Evolutionary conservation across 345 rosid species (phyloP), one percentile per base, ranked within the genome.

Genomic region (Eucalyptus regnans): DNA sequence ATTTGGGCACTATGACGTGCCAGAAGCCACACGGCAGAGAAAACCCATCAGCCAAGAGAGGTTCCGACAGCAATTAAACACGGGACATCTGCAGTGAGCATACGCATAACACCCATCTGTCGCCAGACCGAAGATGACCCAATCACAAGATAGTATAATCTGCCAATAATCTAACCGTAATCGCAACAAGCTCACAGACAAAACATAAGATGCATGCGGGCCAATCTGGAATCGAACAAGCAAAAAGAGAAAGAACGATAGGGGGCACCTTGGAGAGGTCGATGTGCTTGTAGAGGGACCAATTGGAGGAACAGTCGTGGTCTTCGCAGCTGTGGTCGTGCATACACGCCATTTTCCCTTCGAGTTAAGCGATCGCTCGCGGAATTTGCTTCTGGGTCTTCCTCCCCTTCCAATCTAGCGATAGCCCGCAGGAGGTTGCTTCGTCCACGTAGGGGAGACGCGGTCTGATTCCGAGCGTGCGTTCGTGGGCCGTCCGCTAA

Each of bases 201-300:
- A 71, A 37, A 71, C 12, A 71, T 11, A 37, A 71, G 25, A 71
- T 37, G 6, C 16, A 33, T 8, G 43, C 43, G 18, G 80, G 43
- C 46, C 81, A 37, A 71, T 18, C 81, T 37, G 81, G 27, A n/a
- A 60, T 51, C 58, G 3, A 22, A 29, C 56, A 37, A 48, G 27
- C 29, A 29, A 1, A 58, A 62, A 29, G 86, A 23, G 50, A 60
- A 58, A 86, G n/a, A 64, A 76, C 83, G 83, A 58, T 50, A 58
- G 88, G 86, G 11, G 10, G 12, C 29, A 94, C 99, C 98, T 95
- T 96, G 86, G 99, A 85, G 85, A 96, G 95, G 92, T 97, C 99
- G 88, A 97, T 94, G 94, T 96, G 97, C 88, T 96, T 95, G 95
- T 95, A 97, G 85, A 97, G 99, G 88, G 99, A 96, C 99, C 99